Conservation (phyloP, 2,329 filamentous ascomycete genomes). For the Ceratocystis huliohia region DNA sequence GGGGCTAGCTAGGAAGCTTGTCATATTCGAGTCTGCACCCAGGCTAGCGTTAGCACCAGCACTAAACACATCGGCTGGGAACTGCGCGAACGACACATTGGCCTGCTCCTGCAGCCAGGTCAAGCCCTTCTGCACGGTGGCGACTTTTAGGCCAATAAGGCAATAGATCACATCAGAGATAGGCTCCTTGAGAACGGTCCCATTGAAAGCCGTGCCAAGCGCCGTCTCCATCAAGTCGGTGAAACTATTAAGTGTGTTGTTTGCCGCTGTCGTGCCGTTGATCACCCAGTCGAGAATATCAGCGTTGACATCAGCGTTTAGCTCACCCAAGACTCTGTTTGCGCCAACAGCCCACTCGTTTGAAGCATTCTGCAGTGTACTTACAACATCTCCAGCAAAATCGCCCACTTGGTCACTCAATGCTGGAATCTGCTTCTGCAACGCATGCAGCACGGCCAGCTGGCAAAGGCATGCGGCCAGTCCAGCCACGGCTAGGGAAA, state of each 20-base stretch:
- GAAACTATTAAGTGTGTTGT: conserved; percentile 73
- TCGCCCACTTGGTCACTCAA: conserved; percentile 61
- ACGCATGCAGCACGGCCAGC: conserved; percentile 57
- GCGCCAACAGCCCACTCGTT: conserved; percentile 62
- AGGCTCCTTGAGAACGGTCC: conserved; percentile 65
- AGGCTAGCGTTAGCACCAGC: conserved; percentile 55
- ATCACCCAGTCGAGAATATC: conserved; percentile 80
- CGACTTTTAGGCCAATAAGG: conserved; percentile 76
- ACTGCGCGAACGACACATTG: conserved; percentile 63
- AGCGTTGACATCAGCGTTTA: conserved; percentile 68
- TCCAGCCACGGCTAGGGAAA: conserved; percentile 70
- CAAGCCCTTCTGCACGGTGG: conserved; percentile 72
- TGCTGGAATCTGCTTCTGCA: conserved; percentile 64
- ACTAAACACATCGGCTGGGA: conserved; percentile 73
- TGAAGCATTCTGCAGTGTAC: conserved; percentile 59
- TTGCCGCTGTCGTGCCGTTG: conserved; percentile 69
- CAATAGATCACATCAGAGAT: conserved; percentile 73
- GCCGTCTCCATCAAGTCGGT: conserved; percentile 62
- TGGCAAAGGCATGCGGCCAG: conserved; percentile 75
- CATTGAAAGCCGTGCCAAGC: conserved; percentile 67
- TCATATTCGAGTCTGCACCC: conserved; percentile 45
- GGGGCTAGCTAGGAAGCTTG: conserved; percentile 65
- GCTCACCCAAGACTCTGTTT: conserved; percentile 56
- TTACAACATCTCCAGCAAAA: conserved; percentile 67
- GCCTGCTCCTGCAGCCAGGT: conserved; percentile 88